Percentiles rank a stretch among this genome's conserved stretches.
phyloP scores from a whole-genome alignment of 2,329 filamentous ascomycete genomes.

The Pseudocercospora musae region DNA sequence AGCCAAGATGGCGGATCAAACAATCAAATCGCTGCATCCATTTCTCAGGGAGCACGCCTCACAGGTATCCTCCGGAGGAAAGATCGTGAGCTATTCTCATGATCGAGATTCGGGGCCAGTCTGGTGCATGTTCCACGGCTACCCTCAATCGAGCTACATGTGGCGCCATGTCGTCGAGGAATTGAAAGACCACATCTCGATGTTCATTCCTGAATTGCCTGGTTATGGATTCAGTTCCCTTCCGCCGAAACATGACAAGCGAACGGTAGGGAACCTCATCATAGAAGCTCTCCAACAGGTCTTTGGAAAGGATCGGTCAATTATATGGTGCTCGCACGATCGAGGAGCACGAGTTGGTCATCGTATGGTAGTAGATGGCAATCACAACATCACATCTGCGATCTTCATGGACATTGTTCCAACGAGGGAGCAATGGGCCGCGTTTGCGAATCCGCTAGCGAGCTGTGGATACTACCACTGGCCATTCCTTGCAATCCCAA shows the following conservation, averaged over 20 bases:
- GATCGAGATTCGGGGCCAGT: constrained; percentile 37
- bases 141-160: constrained; percentile 43
- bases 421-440: constrained; percentile 46
- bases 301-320: constrained; percentile 33
- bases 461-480: constrained; percentile 49
- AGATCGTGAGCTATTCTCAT: constrained; percentile 34
- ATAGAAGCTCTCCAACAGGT: constrained; percentile 39
- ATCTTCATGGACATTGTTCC: constrained; percentile 52
- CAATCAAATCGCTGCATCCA: constrained; percentile 29
- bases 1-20: constrained; percentile 25
- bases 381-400: constrained; percentile 40
- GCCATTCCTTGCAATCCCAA: constrained; percentile 49
- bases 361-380: constrained; percentile 46
- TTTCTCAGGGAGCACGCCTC: constrained; percentile 31
- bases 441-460: constrained; percentile 39
- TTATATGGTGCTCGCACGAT: constrained; percentile 51
- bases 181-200: constrained; percentile 40
- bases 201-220: constrained; percentile 49
- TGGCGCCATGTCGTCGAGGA: constrained; percentile 38
- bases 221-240: constrained; percentile 47
- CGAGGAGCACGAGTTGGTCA: constrained; percentile 51
- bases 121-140: constrained; percentile 46
- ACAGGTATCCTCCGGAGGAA: constrained; percentile 30
- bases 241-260: constrained; percentile 38
- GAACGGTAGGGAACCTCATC: constrained; percentile 42